Conservation (phyloP, 805 yeast genomes). For the Blastobotrys mokoenaii region DNA sequence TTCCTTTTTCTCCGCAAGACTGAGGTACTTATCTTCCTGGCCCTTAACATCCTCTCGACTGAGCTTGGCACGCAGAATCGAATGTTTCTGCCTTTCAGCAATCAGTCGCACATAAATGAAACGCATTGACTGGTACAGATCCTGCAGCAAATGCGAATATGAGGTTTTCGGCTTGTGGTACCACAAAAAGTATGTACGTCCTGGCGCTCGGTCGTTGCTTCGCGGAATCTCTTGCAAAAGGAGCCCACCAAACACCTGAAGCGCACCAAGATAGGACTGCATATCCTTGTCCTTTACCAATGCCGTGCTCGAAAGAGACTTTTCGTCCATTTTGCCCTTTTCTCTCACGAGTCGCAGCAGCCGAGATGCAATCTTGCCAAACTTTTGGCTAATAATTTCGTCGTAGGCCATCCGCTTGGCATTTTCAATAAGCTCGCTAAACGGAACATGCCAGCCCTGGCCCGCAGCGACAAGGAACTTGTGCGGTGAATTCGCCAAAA, state of each 20-base stretch:
- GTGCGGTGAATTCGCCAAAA: constrained; percentile 46
- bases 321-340: constrained; percentile 73
- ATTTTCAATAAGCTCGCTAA: constrained; percentile 21
- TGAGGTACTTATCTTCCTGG: constrained; percentile 61
- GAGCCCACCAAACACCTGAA: constrained; percentile 61
- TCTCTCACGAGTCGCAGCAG: constrained; percentile 69
- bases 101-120: constrained; percentile 28
- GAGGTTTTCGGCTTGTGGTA: constrained; percentile 53
- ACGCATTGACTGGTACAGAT: constrained; percentile 42
- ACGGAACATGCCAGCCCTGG: constrained; percentile 36
- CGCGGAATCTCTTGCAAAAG: constrained; percentile 93
- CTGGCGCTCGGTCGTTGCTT: constrained; percentile 84
- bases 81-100: constrained; percentile 46
- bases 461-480: constrained; percentile 55
- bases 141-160: constrained; percentile 39
- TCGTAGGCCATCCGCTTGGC: constrained; percentile 28
- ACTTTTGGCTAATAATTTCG: constrained; percentile 25
- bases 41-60: constrained; percentile 88
- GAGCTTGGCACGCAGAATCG: constrained; percentile 65
- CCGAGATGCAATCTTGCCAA: constrained; percentile 51
- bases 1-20: constrained; percentile 69
- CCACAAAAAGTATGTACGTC: constrained; percentile 77
- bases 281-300: constrained; percentile 71
- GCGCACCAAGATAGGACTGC: constrained; percentile 56
- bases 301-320: constrained; percentile 65